Evolutionary conservation across 2,329 filamentous ascomycete genomes (phyloP).

Genomic region (Claviceps cyperi): DNA sequence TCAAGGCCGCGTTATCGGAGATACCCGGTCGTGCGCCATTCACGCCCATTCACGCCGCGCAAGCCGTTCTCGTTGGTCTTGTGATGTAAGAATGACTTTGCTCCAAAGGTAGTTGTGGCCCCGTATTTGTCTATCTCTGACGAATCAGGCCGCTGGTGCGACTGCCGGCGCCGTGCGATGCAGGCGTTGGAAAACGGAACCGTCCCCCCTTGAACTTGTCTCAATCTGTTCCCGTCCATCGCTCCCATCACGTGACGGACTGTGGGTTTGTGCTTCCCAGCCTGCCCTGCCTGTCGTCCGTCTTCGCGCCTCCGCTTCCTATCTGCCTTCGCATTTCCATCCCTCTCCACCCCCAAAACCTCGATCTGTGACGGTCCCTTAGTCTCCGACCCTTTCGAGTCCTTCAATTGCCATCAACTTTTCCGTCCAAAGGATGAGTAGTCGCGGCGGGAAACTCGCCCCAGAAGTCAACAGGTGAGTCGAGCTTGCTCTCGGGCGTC

Average conservation of each 20-base stretch:
- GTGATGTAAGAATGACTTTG: not conserved
- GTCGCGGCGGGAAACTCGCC: conserved; percentile 90
- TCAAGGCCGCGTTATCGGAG: too few species aligned
- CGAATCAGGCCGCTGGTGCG: not conserved
- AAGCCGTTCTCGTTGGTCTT: not conserved
- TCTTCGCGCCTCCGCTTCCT: conserved; percentile 12
- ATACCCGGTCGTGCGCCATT: too few species aligned
- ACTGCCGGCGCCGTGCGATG: not conserved
- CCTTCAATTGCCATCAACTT: conserved; percentile 14
- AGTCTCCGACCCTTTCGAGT: conserved; percentile 14
- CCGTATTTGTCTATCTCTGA: not conserved
- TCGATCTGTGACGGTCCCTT: conserved; percentile 6
- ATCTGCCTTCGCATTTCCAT: conserved; percentile 17
- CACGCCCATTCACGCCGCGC: too few species aligned
- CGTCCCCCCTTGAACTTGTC: not conserved
- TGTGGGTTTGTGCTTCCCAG: conserved; percentile 13
- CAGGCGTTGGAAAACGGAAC: not conserved
- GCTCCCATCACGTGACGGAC: conserved; percentile 14
- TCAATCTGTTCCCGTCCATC: not conserved
- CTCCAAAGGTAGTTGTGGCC: not conserved
- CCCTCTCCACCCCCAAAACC: conserved; percentile 13
- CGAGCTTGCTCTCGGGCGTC: conserved; percentile 7
- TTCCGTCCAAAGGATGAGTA: conserved; percentile 73
- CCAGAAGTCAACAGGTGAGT: conserved; percentile 92
- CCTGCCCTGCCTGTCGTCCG: conserved; percentile 14